Conservation (phyloP, 2,329 filamentous ascomycete species). For the Fusarium secorum region DNA sequence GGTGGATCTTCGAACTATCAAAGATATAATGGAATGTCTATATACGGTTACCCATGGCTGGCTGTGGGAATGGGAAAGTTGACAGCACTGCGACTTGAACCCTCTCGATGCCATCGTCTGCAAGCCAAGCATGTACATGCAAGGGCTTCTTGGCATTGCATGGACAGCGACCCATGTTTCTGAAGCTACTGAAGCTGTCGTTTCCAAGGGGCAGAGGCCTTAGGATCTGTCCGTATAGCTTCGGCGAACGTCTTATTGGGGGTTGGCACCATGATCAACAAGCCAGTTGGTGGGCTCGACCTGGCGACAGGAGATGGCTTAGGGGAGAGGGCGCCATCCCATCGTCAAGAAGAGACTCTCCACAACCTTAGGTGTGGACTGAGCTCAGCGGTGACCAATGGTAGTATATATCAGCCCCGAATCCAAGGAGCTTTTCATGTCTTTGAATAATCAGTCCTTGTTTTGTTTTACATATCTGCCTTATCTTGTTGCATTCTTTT, state of each 20-base stretch:
- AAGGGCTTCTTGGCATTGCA: too few species aligned
- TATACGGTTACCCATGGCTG: neutral
- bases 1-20: neutral
- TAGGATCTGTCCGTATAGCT: neutral
- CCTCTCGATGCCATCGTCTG: neutral
- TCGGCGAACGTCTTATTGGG: neutral
- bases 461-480: too few species aligned
- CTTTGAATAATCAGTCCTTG: too few species aligned
- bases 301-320: too few species aligned
- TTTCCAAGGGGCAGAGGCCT: neutral
- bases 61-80: neutral
- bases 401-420: too few species aligned
- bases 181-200: neutral
- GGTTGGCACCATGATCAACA: neutral
- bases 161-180: too few species aligned
- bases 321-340: neutral
- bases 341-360: neutral
- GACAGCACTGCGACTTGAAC: neutral
- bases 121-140: neutral
- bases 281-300: too few species aligned
- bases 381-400: neutral
- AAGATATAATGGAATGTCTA: neutral
- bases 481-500: too few species aligned
- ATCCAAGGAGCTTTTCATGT: too few species aligned
- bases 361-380: neutral